Evolutionary conservation across 2,329 filamentous ascomycete genomes (phyloP).

Genomic region (Thermothelomyces thermophilus): DNA sequence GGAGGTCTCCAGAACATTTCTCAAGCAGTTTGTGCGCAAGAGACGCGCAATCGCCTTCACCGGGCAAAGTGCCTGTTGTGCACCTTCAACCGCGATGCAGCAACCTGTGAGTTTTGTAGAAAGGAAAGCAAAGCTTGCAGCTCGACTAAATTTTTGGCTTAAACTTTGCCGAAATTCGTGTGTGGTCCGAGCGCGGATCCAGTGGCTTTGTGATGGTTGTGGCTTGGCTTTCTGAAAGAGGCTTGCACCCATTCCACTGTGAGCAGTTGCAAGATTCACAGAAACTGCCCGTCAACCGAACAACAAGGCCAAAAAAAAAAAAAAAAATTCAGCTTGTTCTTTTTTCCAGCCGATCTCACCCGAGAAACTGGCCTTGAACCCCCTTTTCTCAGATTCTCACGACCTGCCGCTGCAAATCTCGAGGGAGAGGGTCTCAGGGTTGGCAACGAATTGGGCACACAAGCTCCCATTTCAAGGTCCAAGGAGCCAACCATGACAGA

Average conservation of each 20-base stretch:
- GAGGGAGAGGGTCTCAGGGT: neutral
- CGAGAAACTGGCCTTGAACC: too few species aligned
- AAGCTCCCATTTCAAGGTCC: neutral
- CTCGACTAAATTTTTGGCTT: conserved; percentile 18
- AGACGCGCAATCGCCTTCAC: neutral
- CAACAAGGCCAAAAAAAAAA: neutral
- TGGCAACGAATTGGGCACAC: neutral
- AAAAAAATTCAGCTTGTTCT: too few species aligned
- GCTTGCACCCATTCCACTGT: neutral
- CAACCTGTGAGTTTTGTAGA: neutral
- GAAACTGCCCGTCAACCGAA: neutral
- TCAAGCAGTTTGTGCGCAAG: neutral
- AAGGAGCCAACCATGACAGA: conserved; percentile 59
- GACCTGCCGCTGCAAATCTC: neutral
- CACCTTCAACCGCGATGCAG: neutral
- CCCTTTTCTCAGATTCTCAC: too few species aligned
- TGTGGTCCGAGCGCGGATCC: neutral
- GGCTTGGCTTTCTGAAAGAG: conserved; percentile 2
- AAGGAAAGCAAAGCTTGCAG: conserved; percentile 4
- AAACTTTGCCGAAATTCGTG: conserved; percentile 4
- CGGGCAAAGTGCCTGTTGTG: neutral
- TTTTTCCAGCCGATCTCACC: too few species aligned
- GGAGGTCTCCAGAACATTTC: neutral
- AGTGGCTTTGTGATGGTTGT: conserved; percentile 4
- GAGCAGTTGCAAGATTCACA: neutral